Evolutionary conservation across 73 alveolate genomes (phyloP).

Genomic region (Durusdinium trenchii): DNA sequence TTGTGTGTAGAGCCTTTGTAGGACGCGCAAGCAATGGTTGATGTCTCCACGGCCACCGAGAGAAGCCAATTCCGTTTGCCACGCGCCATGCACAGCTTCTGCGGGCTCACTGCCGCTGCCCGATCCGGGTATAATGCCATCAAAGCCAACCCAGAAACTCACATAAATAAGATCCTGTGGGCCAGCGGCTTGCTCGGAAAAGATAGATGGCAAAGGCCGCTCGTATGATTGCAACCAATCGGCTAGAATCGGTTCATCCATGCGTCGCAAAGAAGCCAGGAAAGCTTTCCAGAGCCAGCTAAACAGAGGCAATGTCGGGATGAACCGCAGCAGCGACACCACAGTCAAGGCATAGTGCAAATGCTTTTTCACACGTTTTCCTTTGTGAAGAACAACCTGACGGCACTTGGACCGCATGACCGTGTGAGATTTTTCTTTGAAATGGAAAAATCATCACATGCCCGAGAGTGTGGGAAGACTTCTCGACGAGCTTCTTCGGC

Average conservation of each 20-base stretch:
- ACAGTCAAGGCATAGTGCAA: background rate
- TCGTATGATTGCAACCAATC: background rate
- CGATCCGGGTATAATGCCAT: background rate
- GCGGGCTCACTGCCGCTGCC: conserved; percentile 22
- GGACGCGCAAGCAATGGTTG: too few relatives aligned
- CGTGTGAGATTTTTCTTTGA: background rate
- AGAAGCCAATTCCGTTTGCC: too few relatives aligned
- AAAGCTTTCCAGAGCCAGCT: conserved; percentile 15
- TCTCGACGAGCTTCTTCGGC: conserved; percentile 4
- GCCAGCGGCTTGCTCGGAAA: background rate
- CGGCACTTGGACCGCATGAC: background rate
- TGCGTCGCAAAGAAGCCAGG: background rate
- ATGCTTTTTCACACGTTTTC: background rate
- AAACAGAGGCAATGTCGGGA: background rate
- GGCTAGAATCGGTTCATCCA: background rate
- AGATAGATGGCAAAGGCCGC: background rate
- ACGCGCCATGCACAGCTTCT: background rate
- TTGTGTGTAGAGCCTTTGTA: too few relatives aligned
- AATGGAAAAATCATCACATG: conserved; percentile 7
- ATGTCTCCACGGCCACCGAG: too few relatives aligned
- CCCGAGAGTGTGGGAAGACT: background rate
- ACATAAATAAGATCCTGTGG: background rate
- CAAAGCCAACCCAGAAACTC: conserved; percentile 14
- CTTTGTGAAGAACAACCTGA: background rate
- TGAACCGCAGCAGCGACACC: background rate